Evolutionary conservation across 352 stramenopile species (phyloP), one percentile per base, ranked within the genome.

Genomic region (Globisporangium viniferum): DNA sequence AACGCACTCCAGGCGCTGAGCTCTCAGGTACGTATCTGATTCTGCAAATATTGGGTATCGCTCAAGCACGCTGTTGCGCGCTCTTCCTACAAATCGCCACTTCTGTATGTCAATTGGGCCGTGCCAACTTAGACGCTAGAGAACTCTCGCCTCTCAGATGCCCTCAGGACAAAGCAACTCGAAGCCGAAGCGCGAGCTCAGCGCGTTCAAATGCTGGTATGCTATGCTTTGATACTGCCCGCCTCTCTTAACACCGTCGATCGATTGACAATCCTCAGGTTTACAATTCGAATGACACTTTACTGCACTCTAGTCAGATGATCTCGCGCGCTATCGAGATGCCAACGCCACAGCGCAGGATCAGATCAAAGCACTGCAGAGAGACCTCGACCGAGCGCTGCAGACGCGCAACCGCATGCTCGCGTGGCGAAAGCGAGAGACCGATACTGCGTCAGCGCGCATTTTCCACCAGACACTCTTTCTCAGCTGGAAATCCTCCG

Each of bases 341-440:
- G 33, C 49, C 4, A 64, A 44, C 2, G 1, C 8, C 0, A 10
- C 3, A 7, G 39, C 68, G 20, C 66, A 79, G 58, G 29, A 8
- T n/a, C 44, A 57, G 36, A 35, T 74, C 62, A 61, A 76, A 4
- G 27, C 48, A 15, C 46, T 87, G 15, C 58, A 75, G 35, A 64
- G 57, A 48, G 44, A 58, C 3, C 20, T 80, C 4, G 67, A 73
- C 44, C 68, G 33, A 22, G 64, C 68, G 22, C 1, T 79, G 5
- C 48, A 76, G 59, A 82, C 65, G 22, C 71, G 75, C 54, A 82
- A 82, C 64, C 71, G 77, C 48, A 70, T 64, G 36, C 39, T 88
- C 5, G 39, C 53, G 2, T 88, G 77, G 77, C 72, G 66, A 64
- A 72, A 69, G 54, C 61, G 56, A 9, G 59, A 65, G 22, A 59